Evolutionary conservation across 371 early-diverging fungal genomes (phyloP).

Genomic region (Blakeslea trispora): DNA sequence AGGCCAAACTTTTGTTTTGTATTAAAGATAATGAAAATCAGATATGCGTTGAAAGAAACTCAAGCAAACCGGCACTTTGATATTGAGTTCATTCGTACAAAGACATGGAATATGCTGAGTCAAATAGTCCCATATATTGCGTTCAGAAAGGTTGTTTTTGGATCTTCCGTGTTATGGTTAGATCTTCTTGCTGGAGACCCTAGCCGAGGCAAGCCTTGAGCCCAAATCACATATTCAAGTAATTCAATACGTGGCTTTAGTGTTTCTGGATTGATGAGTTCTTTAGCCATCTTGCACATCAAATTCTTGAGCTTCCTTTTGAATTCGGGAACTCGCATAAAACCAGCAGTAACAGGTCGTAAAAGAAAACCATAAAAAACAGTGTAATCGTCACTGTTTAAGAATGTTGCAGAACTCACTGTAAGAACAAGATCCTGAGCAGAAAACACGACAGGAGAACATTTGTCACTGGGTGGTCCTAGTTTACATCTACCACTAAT

Average conservation of each 20-base stretch:
- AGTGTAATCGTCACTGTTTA: conserved; percentile 27
- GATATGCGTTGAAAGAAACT: conserved; percentile 8
- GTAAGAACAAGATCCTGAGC: conserved; percentile 35
- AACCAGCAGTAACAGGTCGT: conserved; percentile 30
- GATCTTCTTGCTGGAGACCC: conserved; percentile 1
- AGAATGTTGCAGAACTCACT: conserved; percentile 25
- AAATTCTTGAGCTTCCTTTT: conserved; percentile 11
- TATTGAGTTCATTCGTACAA: conserved; percentile 12
- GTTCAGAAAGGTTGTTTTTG: not conserved
- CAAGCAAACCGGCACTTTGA: conserved; percentile 10
- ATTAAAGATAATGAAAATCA: no score
- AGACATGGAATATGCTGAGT: not conserved
- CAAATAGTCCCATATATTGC: conserved; percentile 9
- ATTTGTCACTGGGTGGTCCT: conserved; percentile 17
- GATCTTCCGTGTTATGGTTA: not conserved
- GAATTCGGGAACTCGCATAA: conserved; percentile 20
- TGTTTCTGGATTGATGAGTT: conserved; percentile 11
- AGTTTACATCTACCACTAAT: conserved; percentile 17
- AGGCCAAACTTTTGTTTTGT: no score
- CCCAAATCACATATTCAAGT: conserved; percentile 34
- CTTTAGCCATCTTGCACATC: conserved; percentile 7
- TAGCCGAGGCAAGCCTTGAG: conserved; percentile 19
- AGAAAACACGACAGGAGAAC: conserved; percentile 18
- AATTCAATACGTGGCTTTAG: conserved; percentile 22
- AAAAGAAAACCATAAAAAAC: conserved; percentile 20